A percentile compares a stretch with the other conserved stretches of the same genome.
Conservation (phyloP, 1,284 basidiomycete genomes). For the Malassezia yamatoensis region DNA sequence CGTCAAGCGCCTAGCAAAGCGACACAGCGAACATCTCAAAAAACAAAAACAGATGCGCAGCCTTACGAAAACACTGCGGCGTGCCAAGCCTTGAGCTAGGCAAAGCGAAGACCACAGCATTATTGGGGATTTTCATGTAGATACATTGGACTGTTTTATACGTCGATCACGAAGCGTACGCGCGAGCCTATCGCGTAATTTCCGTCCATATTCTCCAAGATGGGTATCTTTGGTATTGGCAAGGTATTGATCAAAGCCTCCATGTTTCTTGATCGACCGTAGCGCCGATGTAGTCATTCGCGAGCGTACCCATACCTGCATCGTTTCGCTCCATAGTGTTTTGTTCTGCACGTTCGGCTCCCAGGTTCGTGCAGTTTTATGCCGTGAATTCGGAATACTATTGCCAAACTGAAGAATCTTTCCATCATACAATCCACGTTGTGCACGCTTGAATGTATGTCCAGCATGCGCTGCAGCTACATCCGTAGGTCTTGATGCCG, state of each 20-base stretch:
- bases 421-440: constrained; percentile 44
- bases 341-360: constrained; percentile 39
- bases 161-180: constrained; percentile 18
- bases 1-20: constrained; percentile 6
- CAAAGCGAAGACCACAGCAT: too few relatives aligned
- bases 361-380: constrained; percentile 42
- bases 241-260: constrained; percentile 40
- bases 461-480: constrained; percentile 21
- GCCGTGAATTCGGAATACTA: constrained; percentile 40
- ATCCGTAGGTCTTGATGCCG: constrained; percentile 32
- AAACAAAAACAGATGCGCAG: constrained; percentile 19
- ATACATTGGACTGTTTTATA: not conserved
- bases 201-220: constrained; percentile 36
- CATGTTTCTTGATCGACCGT: constrained; percentile 38
- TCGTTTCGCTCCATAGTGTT: constrained; percentile 25
- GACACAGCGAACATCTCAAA: constrained; percentile 8
- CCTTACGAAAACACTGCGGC: constrained; percentile 16
- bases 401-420: constrained; percentile 38
- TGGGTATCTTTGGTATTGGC: constrained; percentile 27
- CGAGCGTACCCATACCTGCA: constrained; percentile 21
- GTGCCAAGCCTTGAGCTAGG: constrained; percentile 9
- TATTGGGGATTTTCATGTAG: too few relatives aligned
- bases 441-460: constrained; percentile 39
- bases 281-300: constrained; percentile 28
- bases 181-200: constrained; percentile 25